These are phyloP conservation scores for Aristolochia fimbriata DNA, from an alignment of 164 flowering plant genomes.

Conservation along the genomic window DNA sequence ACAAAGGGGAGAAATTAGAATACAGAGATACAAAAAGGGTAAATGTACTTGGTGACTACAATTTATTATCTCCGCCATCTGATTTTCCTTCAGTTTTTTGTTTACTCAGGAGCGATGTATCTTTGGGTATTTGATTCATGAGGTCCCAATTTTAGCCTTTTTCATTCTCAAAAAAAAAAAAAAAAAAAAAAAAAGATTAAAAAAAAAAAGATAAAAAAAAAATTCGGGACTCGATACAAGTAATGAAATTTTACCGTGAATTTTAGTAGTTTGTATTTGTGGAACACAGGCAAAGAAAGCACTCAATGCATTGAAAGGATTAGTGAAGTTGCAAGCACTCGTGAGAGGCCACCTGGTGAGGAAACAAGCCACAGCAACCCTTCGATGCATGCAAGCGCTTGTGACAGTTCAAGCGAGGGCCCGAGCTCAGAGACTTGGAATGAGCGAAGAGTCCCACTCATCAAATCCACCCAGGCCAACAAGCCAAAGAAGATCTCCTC, in stretches of 20 bases:
- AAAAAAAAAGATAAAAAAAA: too few relatives aligned
- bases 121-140: background rate
- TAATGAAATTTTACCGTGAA: too few relatives aligned
- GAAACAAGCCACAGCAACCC: constrained; percentile 78
- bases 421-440: constrained; percentile 56
- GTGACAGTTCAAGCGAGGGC: constrained; percentile 73
- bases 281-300: constrained; percentile 84
- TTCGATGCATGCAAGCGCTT: constrained; percentile 90
- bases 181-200: too few relatives aligned
- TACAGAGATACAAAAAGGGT: too few relatives aligned
- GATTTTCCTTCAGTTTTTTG: too few relatives aligned
- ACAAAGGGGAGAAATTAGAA: too few relatives aligned
- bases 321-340: constrained; percentile 91
- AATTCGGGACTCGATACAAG: too few relatives aligned
- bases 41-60: too few relatives aligned
- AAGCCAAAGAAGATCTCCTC: constrained; percentile 40
- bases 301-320: constrained; percentile 64
- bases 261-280: background rate
- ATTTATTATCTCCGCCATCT: too few relatives aligned
- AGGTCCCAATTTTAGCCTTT: background rate
- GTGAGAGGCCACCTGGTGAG: constrained; percentile 90
- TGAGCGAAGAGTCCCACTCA: constrained; percentile 37
- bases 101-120: too few relatives aligned
- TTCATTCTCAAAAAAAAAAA: too few relatives aligned
- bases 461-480: constrained; percentile 31